A percentile compares a stretch with the other conserved stretches of the same genome.
Conservation (phyloP, 2,329 filamentous ascomycete genomes). For the Xylaria sp. region DNA sequence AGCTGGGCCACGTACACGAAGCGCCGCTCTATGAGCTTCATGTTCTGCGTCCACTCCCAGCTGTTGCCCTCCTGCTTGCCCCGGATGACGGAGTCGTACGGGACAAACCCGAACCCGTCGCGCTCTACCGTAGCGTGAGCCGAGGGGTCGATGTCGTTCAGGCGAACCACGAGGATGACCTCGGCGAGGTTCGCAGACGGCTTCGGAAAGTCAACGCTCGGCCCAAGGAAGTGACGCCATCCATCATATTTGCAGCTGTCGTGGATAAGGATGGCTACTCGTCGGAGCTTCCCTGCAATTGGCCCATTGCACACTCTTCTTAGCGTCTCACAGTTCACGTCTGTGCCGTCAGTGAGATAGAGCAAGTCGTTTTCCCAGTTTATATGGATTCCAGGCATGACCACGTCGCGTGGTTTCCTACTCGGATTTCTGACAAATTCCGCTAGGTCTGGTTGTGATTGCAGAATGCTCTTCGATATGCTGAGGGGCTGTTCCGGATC, state of each 20-base stretch:
- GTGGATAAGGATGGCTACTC: conserved; percentile 35
- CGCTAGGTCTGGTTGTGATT: conserved; percentile 23
- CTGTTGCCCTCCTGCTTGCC: conserved; percentile 14
- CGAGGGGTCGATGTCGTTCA: conserved; percentile 13
- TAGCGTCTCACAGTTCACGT: conserved; percentile 33
- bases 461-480: conserved; percentile 16
- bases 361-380: conserved; percentile 37
- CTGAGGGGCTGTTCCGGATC: conserved; percentile 5
- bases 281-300: conserved; percentile 29
- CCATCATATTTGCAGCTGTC: conserved; percentile 31
- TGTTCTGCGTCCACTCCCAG: conserved; percentile 36
- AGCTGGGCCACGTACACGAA: conserved; percentile 33
- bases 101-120: conserved; percentile 35
- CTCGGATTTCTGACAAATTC: conserved; percentile 24
- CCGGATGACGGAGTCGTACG: conserved; percentile 29
- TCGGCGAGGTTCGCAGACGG: conserved; percentile 25
- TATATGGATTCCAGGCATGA: conserved; percentile 30
- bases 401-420: conserved; percentile 16
- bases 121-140: conserved; percentile 15
- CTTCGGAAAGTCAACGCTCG: conserved; percentile 31
- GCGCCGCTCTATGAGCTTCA: conserved; percentile 34
- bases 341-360: conserved; percentile 33
- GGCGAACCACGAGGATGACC: conserved; percentile 33
- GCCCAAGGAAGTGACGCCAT: conserved; percentile 33
- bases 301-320: conserved; percentile 32